Base-by-base conservation (phyloP, 257 asterid genomes). In the Lithospermum erythrorhizon region DNA sequence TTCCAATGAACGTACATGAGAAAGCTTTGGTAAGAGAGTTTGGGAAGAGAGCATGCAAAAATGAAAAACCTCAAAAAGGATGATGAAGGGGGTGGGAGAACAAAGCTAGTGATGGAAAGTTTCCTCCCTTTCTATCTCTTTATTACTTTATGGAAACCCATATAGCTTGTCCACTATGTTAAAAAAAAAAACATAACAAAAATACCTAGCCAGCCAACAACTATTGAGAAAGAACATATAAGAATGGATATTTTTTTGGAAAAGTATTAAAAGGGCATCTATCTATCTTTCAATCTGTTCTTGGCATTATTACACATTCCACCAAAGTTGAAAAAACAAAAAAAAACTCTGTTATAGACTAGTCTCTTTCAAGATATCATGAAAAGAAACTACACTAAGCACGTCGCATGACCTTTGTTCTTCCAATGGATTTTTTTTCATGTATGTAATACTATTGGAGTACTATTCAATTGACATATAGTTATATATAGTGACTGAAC, bases 11-110 rank as follows among this genome's bases (percentile, higher is more conserved):
- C 48, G 70, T 73, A 68, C 70, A 77, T 58, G 71, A 65, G 72
- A 25, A 63, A 6, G 51, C 60, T 52, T 49, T 65, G 69, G 59
- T 68, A 48, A 21, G 22, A 14, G 45, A 35, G 45, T 35, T 45
- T 72, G 57, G 56, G 29, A 75, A 70, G 55, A 68, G 70, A 68
- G 76, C 84, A 78, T 81, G 87, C 76, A 35, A 78, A 78, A 67
- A 65, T 27, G 65, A 21, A 66, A 58, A 66, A 58, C 37, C 70
- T 72, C 59, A 30, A 62, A 65, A 64, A 35, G 56, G 37, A n/a
- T n/a, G n/a, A n/a, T n/a, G n/a, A 19, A 18, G 47, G 68, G 58
- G 58, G 60, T 5, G 45, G 45, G 45, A 3, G 45, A 6, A 2
- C 13, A 2, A 30, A 30, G 37, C 37, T 30, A 68, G 65, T 70